Evolutionary conservation across 2,329 filamentous ascomycete species (phyloP), one percentile per base, ranked within the genome.

Genomic region (Metarhizium anisopliae): DNA sequence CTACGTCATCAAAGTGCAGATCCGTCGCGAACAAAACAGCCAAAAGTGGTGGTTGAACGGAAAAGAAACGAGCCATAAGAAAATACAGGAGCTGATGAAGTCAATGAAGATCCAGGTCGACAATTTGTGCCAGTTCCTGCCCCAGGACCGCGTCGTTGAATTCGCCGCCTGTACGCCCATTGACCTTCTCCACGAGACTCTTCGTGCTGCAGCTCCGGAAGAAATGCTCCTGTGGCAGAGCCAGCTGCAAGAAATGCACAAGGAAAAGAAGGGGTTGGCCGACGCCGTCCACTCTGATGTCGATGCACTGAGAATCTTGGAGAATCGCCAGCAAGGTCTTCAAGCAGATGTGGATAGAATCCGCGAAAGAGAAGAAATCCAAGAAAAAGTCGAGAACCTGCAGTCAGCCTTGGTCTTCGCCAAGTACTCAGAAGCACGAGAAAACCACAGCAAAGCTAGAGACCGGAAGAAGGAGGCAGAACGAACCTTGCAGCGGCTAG

Each of bases 61-160:
- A 45, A 81, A 77, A 59, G 78, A 80, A 55, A 71, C 77, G 5
- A 77, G 78, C 1, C 81, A 84, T 59, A 87, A 85, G 64, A 77
- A 77, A 3, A 79, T 97, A 6, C 78, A 87, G 62, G 72, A 77
- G 10, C 74, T 96, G 51, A 87, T 86, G 58, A 81, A 77, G 57
- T 79, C 78, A 10, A 84, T 95, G 64, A 87, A 87, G 51, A 97
- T 99, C 53, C 94, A 99, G 70, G 90, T 97, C 60, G 94, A 99
- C 74, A 99, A 99, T 63, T 78, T 99, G 2, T 99, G 94, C 69
- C 94, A 99, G 68, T 99, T 99, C 64, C 75, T 99, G 49, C 94
- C 94, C 0, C 94, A 99, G 70, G 94, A 99, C 68, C 88, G 92
- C 62, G 94, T 99, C 1, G 90, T 91, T 29, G 92, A 96, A 66